Evolutionary conservation across 2,329 filamentous ascomycete species (phyloP).

Genomic region (Xylaria digitata): DNA sequence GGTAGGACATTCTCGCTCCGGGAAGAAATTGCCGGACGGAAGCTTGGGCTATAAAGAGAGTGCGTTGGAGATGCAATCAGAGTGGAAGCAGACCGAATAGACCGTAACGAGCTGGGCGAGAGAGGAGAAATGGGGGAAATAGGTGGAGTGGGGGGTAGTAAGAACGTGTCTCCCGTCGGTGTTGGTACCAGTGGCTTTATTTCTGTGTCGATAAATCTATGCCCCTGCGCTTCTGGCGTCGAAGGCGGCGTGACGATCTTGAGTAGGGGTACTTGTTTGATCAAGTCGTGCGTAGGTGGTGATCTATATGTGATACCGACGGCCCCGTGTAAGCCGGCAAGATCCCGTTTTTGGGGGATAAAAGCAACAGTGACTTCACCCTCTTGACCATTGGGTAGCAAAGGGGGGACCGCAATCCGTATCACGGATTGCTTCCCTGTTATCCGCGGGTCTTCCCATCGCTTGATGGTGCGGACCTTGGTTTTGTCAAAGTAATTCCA

Average conservation of each 20-base stretch:
- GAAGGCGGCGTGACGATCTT: constrained; percentile 48
- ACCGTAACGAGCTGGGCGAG: constrained; percentile 47
- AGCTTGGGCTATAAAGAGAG: constrained; percentile 28
- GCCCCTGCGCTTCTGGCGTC: constrained; percentile 46
- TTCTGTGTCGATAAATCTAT: constrained; percentile 16
- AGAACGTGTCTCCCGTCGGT: constrained; percentile 41
- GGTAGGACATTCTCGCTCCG: constrained; percentile 27
- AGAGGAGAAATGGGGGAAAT: constrained; percentile 52
- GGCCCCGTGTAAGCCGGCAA: constrained; percentile 72
- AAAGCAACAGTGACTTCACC: constrained; percentile 79
- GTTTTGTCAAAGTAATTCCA: constrained; percentile 75
- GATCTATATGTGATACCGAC: constrained; percentile 79
- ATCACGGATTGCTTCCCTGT: constrained; percentile 51
- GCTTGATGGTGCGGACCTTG: constrained; percentile 58
- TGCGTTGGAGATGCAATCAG: constrained; percentile 46
- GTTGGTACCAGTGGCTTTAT: constrained; percentile 27
- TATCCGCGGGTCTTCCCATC: constrained; percentile 58
- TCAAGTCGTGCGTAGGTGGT: constrained; percentile 53
- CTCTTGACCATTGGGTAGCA: constrained; percentile 61
- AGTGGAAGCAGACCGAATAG: constrained; percentile 53
- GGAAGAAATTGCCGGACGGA: constrained; percentile 40
- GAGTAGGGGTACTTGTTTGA: constrained; percentile 20
- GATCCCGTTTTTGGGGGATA: constrained; percentile 69
- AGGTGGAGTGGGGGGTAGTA: constrained; percentile 53
- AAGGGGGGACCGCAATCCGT: constrained; percentile 65